Evolutionary conservation across 345 rosid species (phyloP).

Genomic region (Euphorbia lathyris): DNA sequence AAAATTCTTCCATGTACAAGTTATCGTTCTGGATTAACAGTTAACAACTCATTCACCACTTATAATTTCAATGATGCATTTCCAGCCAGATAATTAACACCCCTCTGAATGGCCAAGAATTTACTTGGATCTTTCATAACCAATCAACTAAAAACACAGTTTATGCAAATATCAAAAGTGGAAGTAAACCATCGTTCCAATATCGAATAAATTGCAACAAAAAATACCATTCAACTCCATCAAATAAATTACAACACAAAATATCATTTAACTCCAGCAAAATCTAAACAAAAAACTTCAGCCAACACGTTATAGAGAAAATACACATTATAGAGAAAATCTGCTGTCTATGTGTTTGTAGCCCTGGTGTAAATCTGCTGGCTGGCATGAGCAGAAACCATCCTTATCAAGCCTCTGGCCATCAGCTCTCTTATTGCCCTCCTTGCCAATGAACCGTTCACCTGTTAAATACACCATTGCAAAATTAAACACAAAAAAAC

Average conservation of each 20-base stretch:
- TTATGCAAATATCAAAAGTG: no score
- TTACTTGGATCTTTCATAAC: no score
- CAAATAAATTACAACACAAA: background rate
- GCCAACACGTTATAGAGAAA: slow-evolving; percentile 8
- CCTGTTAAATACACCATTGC: slow-evolving; percentile 23
- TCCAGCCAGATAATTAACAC: no score
- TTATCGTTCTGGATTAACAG: no score
- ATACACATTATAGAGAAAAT: background rate
- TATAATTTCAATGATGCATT: no score
- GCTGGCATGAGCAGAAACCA: slow-evolving; percentile 75
- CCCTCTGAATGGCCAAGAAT: no score
- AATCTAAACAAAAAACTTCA: background rate
- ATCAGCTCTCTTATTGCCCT: slow-evolving; percentile 71
- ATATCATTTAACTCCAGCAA: background rate
- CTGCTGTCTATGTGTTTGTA: slow-evolving; percentile 44
- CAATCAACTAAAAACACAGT: no score
- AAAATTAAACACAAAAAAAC: background rate
- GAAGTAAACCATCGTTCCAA: no score
- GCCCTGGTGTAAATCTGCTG: slow-evolving; percentile 88
- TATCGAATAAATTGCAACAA: no score
- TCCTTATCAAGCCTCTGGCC: slow-evolving; percentile 73
- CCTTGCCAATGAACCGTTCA: slow-evolving; percentile 73
- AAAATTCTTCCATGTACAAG: no score
- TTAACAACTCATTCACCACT: no score
- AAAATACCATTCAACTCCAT: no score